Evolutionary conservation across 257 asterid species (phyloP), one percentile per base, ranked within the genome.

Genomic region (Capsicum chinense): DNA sequence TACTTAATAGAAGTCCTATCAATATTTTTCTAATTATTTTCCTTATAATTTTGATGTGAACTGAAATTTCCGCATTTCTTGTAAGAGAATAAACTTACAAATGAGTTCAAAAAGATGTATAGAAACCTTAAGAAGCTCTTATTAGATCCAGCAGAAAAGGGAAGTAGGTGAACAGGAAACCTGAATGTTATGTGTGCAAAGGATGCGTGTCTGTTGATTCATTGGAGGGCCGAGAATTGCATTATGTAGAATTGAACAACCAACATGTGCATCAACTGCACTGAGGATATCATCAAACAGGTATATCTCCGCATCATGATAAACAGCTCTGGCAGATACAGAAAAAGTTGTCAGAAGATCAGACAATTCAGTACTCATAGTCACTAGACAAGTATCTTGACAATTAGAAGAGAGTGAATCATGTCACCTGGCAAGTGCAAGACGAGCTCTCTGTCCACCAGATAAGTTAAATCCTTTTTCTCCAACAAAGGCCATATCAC

Each of bases 241-340:
- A 83, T 92, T 86, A 63, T 90, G 91, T 67, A 96, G 88, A 86
- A 96, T 94, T 39, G 93, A 89, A 83, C 87, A 87, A 83, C 97
- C 98, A 86, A 96, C 99, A 85, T 96, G 99, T 70, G 97, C 97
- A 87, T 96, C 99, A 68, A 94, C 99, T 39, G 99, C 97, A 91
- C 99, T 94, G 88, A 96, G 94, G 84, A 96, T 93, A 87, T 96
- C 98, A 83, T 96, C 99, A 62, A 96, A 98, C 86, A 96, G 89
- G 91, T 89, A 92, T 82, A 86, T 83, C 68, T 96, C 92, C 4
- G 95, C 87, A 82, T 88, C 93, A 63, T 87, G 94, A 86, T 94
- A 96, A 85, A 96, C 84, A 81, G 99, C 98, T 90, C 99, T 96
- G 93, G 79, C 86, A 57, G 83, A 64, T 60, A 48, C 68, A 80